phyloP scores from a whole-genome alignment of 805 yeast genomes.

The Alloascoidea africana region DNA sequence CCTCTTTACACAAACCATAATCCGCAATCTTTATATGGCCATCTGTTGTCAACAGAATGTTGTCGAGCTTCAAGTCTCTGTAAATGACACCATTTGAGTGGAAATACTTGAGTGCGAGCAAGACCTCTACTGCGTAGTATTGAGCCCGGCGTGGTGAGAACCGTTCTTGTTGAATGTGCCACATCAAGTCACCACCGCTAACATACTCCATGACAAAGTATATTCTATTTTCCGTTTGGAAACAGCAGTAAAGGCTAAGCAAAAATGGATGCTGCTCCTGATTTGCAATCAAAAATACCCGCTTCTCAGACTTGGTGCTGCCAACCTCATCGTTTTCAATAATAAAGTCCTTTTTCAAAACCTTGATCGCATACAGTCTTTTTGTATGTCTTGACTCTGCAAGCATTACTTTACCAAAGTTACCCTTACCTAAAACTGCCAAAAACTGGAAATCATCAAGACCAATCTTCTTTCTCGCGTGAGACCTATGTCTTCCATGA shows the following conservation, averaged over 20 bases:
- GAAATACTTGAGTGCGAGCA: constrained; percentile 79
- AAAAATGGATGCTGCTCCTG: constrained; percentile 86
- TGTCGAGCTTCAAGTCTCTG: constrained; percentile 92
- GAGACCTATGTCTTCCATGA: too few species aligned
- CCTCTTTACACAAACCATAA: constrained; percentile 93
- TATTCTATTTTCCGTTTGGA: constrained; percentile 94
- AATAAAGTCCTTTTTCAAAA: constrained; percentile 88
- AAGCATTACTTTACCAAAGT: constrained; percentile 95
- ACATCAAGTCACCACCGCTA: constrained; percentile 97
- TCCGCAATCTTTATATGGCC: constrained; percentile 97
- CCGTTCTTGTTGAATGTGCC: constrained; percentile 92
- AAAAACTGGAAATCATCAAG: constrained; percentile 88
- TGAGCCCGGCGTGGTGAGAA: constrained; percentile 87
- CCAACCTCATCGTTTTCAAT: constrained; percentile 94
- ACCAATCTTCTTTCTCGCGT: constrained; percentile 49
- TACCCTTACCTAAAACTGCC: constrained; percentile 96
- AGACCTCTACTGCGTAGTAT: constrained; percentile 93
- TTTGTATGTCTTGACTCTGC: constrained; percentile 83
- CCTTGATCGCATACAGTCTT: constrained; percentile 87
- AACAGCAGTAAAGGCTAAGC: constrained; percentile 82
- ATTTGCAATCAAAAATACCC: constrained; percentile 75
- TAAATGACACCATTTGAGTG: constrained; percentile 94
- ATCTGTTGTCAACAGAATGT: constrained; percentile 71
- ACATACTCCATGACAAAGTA: constrained; percentile 98
- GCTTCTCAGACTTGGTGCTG: constrained; percentile 85